Percentiles rank a stretch among this genome's conserved stretches.
Evolutionary conservation across 2,329 filamentous ascomycete species (phyloP).

Genomic region (Eutypella sp.): DNA sequence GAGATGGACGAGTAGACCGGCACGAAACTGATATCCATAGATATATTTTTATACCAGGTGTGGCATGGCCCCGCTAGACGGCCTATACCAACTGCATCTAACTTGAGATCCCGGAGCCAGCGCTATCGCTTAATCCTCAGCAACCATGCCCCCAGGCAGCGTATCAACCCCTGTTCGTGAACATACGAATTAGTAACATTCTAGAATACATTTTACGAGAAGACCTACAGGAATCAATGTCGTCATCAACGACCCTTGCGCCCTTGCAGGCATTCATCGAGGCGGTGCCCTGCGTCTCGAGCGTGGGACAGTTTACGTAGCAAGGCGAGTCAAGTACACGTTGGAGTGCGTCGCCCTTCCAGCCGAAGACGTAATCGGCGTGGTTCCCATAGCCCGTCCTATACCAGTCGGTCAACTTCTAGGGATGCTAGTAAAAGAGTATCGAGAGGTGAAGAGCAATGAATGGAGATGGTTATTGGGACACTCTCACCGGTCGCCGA

Average conservation of each 20-base stretch:
- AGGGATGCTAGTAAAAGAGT: background rate
- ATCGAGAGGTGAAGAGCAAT: background rate
- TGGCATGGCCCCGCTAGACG: no score
- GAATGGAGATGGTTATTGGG: background rate
- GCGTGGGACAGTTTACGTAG: conserved; percentile 19
- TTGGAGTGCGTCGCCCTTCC: conserved; percentile 26
- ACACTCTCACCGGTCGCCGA: conserved; percentile 7
- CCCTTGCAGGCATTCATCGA: conserved; percentile 11
- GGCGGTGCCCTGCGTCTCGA: conserved; percentile 7
- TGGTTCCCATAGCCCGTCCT: conserved; percentile 25
- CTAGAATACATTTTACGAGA: background rate
- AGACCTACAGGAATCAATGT: conserved; percentile 13
- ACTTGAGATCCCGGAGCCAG: no score
- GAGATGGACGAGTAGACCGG: no score
- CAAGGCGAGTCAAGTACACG: conserved; percentile 16
- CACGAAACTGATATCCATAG: no score
- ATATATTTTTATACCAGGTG: no score
- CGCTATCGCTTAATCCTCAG: no score
- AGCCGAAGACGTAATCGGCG: conserved; percentile 27
- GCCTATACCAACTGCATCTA: no score
- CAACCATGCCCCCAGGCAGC: conserved; percentile 2
- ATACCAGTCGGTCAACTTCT: no score
- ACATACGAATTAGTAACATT: conserved; percentile 1
- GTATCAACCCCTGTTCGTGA: conserved; percentile 2
- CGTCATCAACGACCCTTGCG: conserved; percentile 8